Conservation (phyloP, 345 rosid species). For the Euphorbia tirucalli region DNA sequence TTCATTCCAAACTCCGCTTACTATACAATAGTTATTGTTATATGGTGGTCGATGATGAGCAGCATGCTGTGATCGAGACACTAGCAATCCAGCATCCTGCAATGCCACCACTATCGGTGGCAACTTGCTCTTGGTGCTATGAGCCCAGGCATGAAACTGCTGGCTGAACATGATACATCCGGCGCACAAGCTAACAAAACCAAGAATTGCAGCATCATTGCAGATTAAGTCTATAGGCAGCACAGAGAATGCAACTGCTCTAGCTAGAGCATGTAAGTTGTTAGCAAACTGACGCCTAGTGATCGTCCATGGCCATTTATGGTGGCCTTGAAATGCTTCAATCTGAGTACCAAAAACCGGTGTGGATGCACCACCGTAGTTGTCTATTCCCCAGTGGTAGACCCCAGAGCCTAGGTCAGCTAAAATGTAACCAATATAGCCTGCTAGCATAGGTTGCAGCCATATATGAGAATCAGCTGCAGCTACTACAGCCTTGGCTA, state of each 20-base stretch:
- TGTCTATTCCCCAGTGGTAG: slow-evolving; percentile 94
- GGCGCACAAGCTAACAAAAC: slow-evolving; percentile 53
- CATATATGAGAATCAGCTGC: slow-evolving; percentile 48
- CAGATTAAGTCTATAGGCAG: slow-evolving; percentile 57
- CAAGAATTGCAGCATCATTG: slow-evolving; percentile 45
- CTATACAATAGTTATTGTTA: slow-evolving; percentile 84
- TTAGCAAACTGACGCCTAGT: slow-evolving; percentile 82
- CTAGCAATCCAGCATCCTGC: slow-evolving; percentile 71
- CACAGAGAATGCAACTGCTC: slow-evolving; percentile 48
- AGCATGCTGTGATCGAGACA: slow-evolving; percentile 62
- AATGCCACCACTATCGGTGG: slow-evolving; percentile 57
- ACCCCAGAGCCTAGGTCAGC: slow-evolving; percentile 88
- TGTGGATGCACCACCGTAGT: slow-evolving; percentile 73
- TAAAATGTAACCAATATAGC: slow-evolving; percentile 60
- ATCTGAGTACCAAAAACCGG: slow-evolving; percentile 72
- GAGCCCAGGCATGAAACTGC: slow-evolving; percentile 97
- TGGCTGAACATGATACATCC: slow-evolving; percentile 91
- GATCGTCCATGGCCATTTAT: slow-evolving; percentile 87
- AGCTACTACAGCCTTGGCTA: slow-evolving; percentile 47
- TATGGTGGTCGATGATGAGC: slow-evolving; percentile 80
- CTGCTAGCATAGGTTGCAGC: slow-evolving; percentile 64
- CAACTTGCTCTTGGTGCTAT: slow-evolving; percentile 78
- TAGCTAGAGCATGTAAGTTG: slow-evolving; percentile 74
- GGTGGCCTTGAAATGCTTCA: slow-evolving; percentile 91
- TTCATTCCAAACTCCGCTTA: slow-evolving; percentile 79